These are phyloP conservation scores for Hibiscus syriacus DNA, from an alignment of 345 rosid genomes.

Conservation along the genomic window DNA sequence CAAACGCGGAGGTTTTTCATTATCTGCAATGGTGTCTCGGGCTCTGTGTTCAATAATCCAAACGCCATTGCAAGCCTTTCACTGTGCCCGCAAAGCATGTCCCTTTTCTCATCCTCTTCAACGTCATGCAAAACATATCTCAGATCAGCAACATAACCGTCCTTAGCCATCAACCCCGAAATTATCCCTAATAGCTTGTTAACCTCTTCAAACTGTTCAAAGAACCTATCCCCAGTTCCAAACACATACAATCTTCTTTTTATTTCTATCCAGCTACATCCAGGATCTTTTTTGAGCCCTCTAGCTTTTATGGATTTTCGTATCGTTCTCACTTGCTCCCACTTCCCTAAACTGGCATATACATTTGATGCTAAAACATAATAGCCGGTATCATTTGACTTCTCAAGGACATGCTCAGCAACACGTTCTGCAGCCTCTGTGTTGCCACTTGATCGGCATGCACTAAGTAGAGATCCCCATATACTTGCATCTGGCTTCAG, in stretches of 20 bases:
- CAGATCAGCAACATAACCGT: constrained; percentile 56
- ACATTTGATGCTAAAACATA: constrained; percentile 48
- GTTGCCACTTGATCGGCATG: constrained; percentile 38
- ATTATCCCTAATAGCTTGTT: constrained; percentile 32
- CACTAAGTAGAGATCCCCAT: constrained; percentile 58
- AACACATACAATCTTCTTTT: constrained; percentile 31
- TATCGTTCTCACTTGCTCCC: constrained; percentile 47
- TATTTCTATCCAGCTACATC: constrained; percentile 54
- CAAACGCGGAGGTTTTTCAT: constrained; percentile 79
- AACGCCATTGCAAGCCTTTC: constrained; percentile 72
- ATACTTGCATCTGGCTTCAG: constrained; percentile 47
- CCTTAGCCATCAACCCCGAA: constrained; percentile 38
- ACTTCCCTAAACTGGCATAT: constrained; percentile 46
- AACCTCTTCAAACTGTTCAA: constrained; percentile 42
- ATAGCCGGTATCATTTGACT: constrained; percentile 43
- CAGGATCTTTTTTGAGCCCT: constrained; percentile 43
- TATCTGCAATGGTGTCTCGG: constrained; percentile 48
- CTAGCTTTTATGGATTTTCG: constrained; percentile 33
- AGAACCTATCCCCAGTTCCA: constrained; percentile 38
- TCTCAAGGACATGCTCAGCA: constrained; percentile 31
- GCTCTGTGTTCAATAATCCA: constrained; percentile 52
- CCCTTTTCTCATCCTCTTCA: constrained; percentile 53
- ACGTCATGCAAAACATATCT: constrained; percentile 47
- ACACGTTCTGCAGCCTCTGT: constrained; percentile 37
- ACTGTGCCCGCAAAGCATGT: constrained; percentile 52